A percentile compares a stretch with the other conserved stretches of the same genome.
These are phyloP conservation scores for Backusella australiensis DNA, from an alignment of 192 early-diverging fungal species.

Conservation along the genomic window DNA sequence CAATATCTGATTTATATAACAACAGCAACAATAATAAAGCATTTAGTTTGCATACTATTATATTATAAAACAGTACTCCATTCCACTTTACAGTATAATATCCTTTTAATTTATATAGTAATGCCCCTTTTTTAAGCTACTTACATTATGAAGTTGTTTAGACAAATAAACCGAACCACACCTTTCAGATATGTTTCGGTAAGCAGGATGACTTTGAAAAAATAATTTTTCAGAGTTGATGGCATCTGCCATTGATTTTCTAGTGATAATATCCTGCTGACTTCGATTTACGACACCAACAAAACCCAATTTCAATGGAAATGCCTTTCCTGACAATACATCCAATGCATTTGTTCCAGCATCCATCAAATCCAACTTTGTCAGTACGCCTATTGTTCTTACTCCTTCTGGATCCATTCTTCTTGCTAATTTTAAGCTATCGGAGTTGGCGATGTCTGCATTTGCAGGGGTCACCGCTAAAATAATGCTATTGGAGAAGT, in stretches of 20 bases:
- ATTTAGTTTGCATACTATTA: neutral
- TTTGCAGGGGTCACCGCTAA: constrained; percentile 81
- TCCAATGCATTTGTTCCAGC: constrained; percentile 79
- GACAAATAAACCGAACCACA: constrained; percentile 71
- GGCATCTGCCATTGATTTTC: constrained; percentile 71
- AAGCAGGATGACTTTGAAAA: constrained; percentile 71
- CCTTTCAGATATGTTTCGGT: constrained; percentile 65
- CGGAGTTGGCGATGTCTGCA: constrained; percentile 79
- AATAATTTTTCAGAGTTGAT: constrained; percentile 66
- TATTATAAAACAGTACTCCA: neutral
- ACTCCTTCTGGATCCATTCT: constrained; percentile 74
- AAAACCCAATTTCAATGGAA: constrained; percentile 78
- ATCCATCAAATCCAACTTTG: constrained; percentile 86
- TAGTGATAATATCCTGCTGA: constrained; percentile 75
- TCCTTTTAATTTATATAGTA: too few relatives aligned
- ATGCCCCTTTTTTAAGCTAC: neutral
- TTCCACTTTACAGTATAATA: neutral
- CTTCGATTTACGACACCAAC: constrained; percentile 80
- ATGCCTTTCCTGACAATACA: constrained; percentile 69
- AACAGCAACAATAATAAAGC: neutral
- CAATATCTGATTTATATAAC: constrained; percentile 45
- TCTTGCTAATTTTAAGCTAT: constrained; percentile 82
- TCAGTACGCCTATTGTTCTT: constrained; percentile 73
- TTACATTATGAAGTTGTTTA: constrained; percentile 61
- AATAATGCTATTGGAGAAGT: constrained; percentile 56